phyloP scores from a whole-genome alignment of 768 basidiomycete species.

The Boletus pseudo-olivaceus region DNA sequence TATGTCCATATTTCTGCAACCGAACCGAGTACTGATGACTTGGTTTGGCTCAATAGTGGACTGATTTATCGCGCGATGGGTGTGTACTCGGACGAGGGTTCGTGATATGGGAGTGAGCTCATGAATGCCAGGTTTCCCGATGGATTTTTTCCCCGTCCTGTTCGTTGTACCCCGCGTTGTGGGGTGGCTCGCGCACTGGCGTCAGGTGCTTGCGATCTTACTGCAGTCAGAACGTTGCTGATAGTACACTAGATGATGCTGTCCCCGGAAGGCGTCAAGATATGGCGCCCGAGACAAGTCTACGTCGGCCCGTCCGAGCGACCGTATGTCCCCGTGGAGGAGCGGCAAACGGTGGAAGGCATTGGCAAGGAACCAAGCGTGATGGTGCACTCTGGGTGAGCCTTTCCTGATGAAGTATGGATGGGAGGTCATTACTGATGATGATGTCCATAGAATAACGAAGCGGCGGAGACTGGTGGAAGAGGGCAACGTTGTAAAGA shows the following conservation, averaged over 20 bases:
- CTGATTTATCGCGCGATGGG: slow-evolving; percentile 93
- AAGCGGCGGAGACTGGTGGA: slow-evolving; percentile 32
- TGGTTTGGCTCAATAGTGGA: slow-evolving; percentile 45
- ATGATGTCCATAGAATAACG: slow-evolving; percentile 23
- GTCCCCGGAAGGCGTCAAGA: slow-evolving; percentile 84
- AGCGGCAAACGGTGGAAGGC: slow-evolving; percentile 54
- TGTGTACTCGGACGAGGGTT: slow-evolving; percentile 29
- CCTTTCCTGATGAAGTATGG: slow-evolving; percentile 2
- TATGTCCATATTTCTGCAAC: neutral
- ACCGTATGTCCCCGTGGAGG: slow-evolving; percentile 65
- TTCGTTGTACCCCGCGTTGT: slow-evolving; percentile 92
- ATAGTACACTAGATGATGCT: slow-evolving; percentile 75
- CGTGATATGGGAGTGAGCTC: neutral
- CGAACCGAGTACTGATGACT: neutral
- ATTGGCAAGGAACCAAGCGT: slow-evolving; percentile 55
- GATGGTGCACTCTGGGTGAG: slow-evolving; percentile 76
- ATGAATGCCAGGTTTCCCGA: slow-evolving; percentile 66
- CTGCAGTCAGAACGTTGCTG: neutral
- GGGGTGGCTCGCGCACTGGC: slow-evolving; percentile 93
- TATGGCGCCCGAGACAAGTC: slow-evolving; percentile 87
- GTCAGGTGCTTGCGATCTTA: slow-evolving; percentile 49
- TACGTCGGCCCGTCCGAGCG: slow-evolving; percentile 76
- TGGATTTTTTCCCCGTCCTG: slow-evolving; percentile 92
- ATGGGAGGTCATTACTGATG: slow-evolving; percentile 1
- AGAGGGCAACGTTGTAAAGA: slow-evolving; percentile 22